Percentiles rank a stretch among this genome's conserved stretches.
Conservation (phyloP, 1,139 yeast species). For the Zygoascus meyerae region DNA sequence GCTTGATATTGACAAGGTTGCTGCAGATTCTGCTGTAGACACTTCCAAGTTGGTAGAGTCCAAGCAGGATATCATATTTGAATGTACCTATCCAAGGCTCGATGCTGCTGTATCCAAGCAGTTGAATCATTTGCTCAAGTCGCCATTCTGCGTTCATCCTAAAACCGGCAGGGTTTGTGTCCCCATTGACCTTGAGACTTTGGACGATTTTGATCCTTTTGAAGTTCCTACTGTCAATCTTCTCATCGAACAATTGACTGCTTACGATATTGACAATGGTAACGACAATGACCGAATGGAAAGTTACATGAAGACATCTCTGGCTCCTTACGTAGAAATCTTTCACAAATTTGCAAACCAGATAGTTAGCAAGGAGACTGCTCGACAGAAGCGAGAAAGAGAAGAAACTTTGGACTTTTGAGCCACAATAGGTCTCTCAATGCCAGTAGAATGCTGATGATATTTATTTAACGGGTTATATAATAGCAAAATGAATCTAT, state of each 20-base stretch:
- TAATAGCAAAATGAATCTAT: not conserved
- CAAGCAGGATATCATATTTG: conserved; percentile 77
- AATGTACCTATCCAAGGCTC: conserved; percentile 80
- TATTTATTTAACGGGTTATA: not conserved
- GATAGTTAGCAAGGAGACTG: conserved; percentile 39
- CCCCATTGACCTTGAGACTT: conserved; percentile 62
- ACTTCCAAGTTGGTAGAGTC: conserved; percentile 51
- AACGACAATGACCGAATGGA: conserved; percentile 27
- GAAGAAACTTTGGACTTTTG: conserved; percentile 23
- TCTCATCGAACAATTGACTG: conserved; percentile 51
- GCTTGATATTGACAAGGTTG: conserved; percentile 69
- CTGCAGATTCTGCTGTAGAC: conserved; percentile 39
- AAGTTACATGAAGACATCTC: conserved; percentile 61
- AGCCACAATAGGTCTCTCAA: not conserved
- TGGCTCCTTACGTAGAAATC: conserved; percentile 68
- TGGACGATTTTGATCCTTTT: conserved; percentile 66
- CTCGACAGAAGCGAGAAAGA: conserved; percentile 17
- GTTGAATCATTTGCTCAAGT: conserved; percentile 83
- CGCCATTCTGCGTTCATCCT: conserved; percentile 98
- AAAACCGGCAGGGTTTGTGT: conserved; percentile 96
- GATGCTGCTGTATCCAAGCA: conserved; percentile 92
- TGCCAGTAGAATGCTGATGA: conserved; percentile 2
- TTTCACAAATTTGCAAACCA: conserved; percentile 60
- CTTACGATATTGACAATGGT: conserved; percentile 29
- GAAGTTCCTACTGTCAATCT: conserved; percentile 69